Evolutionary conservation across 2,329 filamentous ascomycete genomes (phyloP), one percentile per base, ranked within the genome.

Genomic region (Alternaria sp.): DNA sequence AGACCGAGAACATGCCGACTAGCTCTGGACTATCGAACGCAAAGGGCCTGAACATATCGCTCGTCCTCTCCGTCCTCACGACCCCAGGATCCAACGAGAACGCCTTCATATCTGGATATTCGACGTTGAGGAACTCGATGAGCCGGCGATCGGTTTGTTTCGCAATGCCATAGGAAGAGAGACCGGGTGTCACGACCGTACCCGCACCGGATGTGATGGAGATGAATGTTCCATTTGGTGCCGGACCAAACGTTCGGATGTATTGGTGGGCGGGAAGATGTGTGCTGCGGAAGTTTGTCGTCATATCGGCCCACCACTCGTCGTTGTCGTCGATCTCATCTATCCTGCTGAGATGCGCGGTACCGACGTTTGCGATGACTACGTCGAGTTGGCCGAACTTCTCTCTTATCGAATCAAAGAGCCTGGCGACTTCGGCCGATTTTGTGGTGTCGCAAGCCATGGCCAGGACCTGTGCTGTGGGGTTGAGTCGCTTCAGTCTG

Each of bases 241-340:
- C 50, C 1, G 62, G 60, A 7, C 46, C 47, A 36, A 65, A 69
- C 0, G 56, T 55, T 4, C 28, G 23, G 28, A 69, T 61, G 23
- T 59, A 70, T 17, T 65, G 52, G 32, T 69, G 68, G 11, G 59
- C 61, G 19, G 67, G 49, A 26, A 64, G 61, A 21, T 65, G 54
- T 11, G 65, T 63, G 19, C 63, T 63, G 11, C 59, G 49, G 5
- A 69, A 52, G 30, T 71, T 68, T 4, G 51, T 61, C 2, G 45
- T 64, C 23, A 62, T 58, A 11, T 59, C 46, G 8, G 55, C 30
- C 58, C 57, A 59, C 58, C 64, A 62, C 13, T 25, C 30, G 17
- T 64, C 61, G 9, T 60, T 32, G 3, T 61, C 54, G 26, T 59
- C 57, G 15, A 11, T 36, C 51, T 13, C 13, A 15, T 28, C 25